These are phyloP conservation scores for Dendrobium nobile DNA, from an alignment of 106 monocot genomes.

Conservation along the genomic window DNA sequence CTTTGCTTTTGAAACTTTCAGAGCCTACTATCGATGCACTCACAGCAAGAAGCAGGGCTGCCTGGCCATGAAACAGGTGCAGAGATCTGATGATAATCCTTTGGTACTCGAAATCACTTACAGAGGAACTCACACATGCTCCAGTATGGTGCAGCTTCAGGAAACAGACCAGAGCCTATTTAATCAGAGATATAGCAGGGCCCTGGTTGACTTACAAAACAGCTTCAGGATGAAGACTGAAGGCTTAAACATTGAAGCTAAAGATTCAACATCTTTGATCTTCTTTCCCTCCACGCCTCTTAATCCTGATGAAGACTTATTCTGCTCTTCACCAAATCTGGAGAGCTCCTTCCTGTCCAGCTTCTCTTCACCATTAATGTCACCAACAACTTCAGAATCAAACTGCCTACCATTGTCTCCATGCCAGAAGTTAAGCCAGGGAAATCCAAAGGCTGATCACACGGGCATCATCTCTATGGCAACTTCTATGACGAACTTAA, in stretches of 20 bases:
- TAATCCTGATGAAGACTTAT: neutral
- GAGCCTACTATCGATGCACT: constrained; percentile 38
- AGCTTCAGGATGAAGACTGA: constrained; percentile 23
- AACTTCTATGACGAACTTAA: neutral
- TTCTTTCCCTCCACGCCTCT: neutral
- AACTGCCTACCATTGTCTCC: neutral
- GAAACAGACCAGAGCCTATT: neutral
- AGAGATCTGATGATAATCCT: constrained; percentile 26
- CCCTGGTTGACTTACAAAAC: constrained; percentile 10
- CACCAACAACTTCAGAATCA: neutral
- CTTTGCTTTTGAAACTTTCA: constrained; percentile 4
- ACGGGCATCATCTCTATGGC: neutral
- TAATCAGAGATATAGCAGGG: neutral
- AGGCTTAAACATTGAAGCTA: neutral
- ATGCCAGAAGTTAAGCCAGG: neutral
- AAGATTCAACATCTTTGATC: neutral
- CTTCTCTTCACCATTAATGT: neutral
- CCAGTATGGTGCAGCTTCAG: neutral
- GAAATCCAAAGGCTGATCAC: neutral
- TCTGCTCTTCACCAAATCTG: neutral
- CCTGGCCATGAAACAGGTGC: constrained; percentile 42
- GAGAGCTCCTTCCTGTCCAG: neutral
- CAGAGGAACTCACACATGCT: constrained; percentile 30
- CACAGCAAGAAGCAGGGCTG: constrained; percentile 31
- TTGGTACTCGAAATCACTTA: constrained; percentile 30